Conservation (phyloP, 345 rosid genomes). For the Odontarrhena argentea region DNA sequence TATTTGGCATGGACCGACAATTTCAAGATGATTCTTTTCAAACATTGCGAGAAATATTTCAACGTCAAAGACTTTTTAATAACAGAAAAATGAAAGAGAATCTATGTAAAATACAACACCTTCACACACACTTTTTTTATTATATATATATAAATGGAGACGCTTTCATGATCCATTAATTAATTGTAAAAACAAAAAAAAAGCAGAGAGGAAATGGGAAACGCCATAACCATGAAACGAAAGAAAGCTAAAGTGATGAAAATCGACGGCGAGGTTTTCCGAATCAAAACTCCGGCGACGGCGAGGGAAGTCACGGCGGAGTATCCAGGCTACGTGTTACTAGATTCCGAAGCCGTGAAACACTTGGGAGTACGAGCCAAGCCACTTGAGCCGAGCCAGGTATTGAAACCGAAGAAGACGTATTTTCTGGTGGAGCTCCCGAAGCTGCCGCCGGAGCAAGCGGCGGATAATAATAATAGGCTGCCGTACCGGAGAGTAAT, state of each 20-base stretch:
- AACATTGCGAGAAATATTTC: slow-evolving; percentile 18
- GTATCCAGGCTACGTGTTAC: slow-evolving; percentile 72
- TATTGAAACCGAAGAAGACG: slow-evolving; percentile 55
- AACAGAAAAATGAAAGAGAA: slow-evolving; percentile 6
- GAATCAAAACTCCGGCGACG: slow-evolving; percentile 63
- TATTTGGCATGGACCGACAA: slow-evolving; percentile 23
- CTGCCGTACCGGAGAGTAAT: slow-evolving; percentile 63
- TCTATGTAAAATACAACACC: slow-evolving; percentile 30
- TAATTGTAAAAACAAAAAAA: background rate
- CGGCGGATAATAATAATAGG: slow-evolving; percentile 11
- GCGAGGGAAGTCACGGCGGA: slow-evolving; percentile 63
- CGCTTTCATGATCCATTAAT: slow-evolving; percentile 28
- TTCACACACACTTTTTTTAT: slow-evolving; percentile 33
- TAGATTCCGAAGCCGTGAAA: slow-evolving; percentile 83
- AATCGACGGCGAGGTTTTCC: slow-evolving; percentile 77
- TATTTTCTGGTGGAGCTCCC: slow-evolving; percentile 90
- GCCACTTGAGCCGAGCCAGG: slow-evolving; percentile 66
- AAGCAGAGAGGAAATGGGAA: slow-evolving; percentile 64
- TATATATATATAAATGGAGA: slow-evolving; percentile 5
- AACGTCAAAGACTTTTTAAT: slow-evolving; percentile 32
- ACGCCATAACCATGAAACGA: slow-evolving; percentile 57
- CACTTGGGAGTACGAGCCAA: slow-evolving; percentile 73
- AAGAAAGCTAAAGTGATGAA: slow-evolving; percentile 75
- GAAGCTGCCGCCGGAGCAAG: slow-evolving; percentile 39
- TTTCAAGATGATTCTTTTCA: slow-evolving; percentile 29